Evolutionary conservation across 306 rosid genomes (phyloP), one percentile per base, ranked within the genome.

Genomic region (Coriaria nepalensis): DNA sequence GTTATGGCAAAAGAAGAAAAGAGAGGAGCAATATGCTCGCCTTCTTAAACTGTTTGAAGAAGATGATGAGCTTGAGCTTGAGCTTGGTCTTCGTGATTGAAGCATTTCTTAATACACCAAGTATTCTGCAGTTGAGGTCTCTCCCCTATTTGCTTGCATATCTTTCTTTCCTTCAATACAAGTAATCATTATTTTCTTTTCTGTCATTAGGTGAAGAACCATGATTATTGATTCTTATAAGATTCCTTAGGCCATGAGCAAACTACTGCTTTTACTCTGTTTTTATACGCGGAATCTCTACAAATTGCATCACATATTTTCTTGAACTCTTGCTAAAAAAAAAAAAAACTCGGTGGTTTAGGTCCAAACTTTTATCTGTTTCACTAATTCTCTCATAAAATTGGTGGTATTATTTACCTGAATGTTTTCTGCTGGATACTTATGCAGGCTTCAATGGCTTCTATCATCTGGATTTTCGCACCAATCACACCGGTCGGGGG

Each of bases 1-100:
- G 72, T 62, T 73, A 13, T 75, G 95, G 93, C 80, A 47, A 51
- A 80, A 62, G 92, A 85, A 85, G 80, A 81, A 73, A 63, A 74
- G 95, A 67, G 93, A 86, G 42, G 87, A 81, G 47, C 93, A 81
- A 44, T 76, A 78, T 68, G 85, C 82, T 11, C 75, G 84, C 33
- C 93, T 85, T 44, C 65, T 78, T 69, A 85, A 85, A 64, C 55
- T 81, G 70, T 85, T 85, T 62, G 93, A 85, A 78, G 84, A 85
- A 67, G 93, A 85, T 53, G 93, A 81, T 52, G 95, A 81, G 37
- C 74, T 85, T 43, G 95, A 85, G 72, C 53, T 85, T 52, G 95
- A 85, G 62, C 94, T 83, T 57, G 94, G 94, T 73, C 78, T 83
- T 36, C 75, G 83, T 54, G 86, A 77, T 32, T 74, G 68, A 69